Percentiles rank a stretch among this genome's conserved stretches.
Conservation (phyloP, 768 basidiomycete genomes). For the Tricholoma sp. region DNA sequence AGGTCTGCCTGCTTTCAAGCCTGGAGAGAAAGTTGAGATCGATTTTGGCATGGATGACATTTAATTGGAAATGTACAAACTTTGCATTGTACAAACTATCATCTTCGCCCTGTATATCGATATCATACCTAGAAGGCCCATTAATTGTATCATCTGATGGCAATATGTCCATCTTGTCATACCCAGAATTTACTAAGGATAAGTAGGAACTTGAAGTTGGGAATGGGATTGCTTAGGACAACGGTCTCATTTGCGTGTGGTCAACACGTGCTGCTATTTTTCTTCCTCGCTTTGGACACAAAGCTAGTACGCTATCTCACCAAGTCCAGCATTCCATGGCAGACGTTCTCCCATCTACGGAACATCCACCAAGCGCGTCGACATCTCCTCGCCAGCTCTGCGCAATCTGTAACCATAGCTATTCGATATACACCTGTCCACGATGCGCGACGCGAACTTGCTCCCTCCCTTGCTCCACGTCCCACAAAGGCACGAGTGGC, state of each 20-base stretch:
- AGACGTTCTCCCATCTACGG: background rate
- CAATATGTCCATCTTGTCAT: no score
- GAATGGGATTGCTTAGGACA: no score
- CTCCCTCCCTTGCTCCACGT: slow-evolving; percentile 60
- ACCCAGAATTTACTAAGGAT: no score
- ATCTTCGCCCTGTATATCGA: background rate
- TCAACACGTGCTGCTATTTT: slow-evolving; percentile 2
- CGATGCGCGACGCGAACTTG: slow-evolving; percentile 69
- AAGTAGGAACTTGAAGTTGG: no score
- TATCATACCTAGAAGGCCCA: background rate
- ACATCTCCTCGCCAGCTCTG: slow-evolving; percentile 32
- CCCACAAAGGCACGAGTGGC: slow-evolving; percentile 57
- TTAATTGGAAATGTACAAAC: slow-evolving; percentile 26
- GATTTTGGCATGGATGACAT: slow-evolving; percentile 87
- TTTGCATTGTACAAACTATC: background rate
- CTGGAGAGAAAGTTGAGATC: slow-evolving; percentile 96
- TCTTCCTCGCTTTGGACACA: background rate
- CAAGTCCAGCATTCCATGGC: slow-evolving; percentile 5
- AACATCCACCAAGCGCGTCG: slow-evolving; percentile 10
- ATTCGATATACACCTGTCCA: slow-evolving; percentile 75
- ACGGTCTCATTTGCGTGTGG: background rate
- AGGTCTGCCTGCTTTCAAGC: slow-evolving; percentile 98
- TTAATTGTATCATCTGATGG: background rate
- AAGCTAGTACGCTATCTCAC: no score
- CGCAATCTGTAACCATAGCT: slow-evolving; percentile 39